Evolutionary conservation across 768 basidiomycete genomes (phyloP).

Genomic region (Rhodotorula sphaerocarpa): DNA sequence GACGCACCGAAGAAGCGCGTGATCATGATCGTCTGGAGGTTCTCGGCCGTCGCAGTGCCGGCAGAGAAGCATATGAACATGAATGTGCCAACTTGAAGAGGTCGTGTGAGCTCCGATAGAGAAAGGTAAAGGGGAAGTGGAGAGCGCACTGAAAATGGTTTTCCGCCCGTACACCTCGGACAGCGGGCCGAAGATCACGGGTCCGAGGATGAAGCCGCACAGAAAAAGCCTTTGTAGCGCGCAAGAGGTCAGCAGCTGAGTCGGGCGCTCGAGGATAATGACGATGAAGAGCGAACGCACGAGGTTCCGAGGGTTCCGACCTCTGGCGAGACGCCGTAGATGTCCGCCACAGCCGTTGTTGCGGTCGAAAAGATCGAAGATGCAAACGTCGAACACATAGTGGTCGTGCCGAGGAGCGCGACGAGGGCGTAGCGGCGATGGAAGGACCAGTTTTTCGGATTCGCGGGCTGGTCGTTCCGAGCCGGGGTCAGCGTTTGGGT

Average conservation of each 20-base stretch:
- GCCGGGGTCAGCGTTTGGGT: too few relatives aligned
- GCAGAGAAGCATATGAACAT: constrained; percentile 44
- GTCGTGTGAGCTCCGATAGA: background rate
- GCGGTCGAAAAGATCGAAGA: constrained; percentile 42
- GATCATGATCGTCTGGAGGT: constrained; percentile 44
- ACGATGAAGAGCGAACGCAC: too few relatives aligned
- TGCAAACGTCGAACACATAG: constrained; percentile 43
- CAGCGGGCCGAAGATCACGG: constrained; percentile 40
- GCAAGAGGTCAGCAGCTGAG: too few relatives aligned
- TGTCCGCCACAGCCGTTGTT: constrained; percentile 31
- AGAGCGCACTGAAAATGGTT: constrained; percentile 30
- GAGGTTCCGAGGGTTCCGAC: constrained; percentile 41
- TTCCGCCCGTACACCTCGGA: constrained; percentile 43
- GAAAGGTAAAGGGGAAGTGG: background rate
- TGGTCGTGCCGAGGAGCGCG: constrained; percentile 40
- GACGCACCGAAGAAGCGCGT: constrained; percentile 39
- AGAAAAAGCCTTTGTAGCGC: constrained; percentile 14
- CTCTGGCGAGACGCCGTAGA: constrained; percentile 39
- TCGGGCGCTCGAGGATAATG: too few relatives aligned
- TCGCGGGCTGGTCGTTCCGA: constrained; percentile 29
- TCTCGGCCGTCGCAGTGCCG: constrained; percentile 42
- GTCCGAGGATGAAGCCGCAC: constrained; percentile 32
- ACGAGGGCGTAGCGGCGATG: constrained; percentile 15
- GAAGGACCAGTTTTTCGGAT: constrained; percentile 41
- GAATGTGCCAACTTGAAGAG: constrained; percentile 16